Conservation (phyloP, 2,329 filamentous ascomycete species). For the Ceratocystis cubensis region DNA sequence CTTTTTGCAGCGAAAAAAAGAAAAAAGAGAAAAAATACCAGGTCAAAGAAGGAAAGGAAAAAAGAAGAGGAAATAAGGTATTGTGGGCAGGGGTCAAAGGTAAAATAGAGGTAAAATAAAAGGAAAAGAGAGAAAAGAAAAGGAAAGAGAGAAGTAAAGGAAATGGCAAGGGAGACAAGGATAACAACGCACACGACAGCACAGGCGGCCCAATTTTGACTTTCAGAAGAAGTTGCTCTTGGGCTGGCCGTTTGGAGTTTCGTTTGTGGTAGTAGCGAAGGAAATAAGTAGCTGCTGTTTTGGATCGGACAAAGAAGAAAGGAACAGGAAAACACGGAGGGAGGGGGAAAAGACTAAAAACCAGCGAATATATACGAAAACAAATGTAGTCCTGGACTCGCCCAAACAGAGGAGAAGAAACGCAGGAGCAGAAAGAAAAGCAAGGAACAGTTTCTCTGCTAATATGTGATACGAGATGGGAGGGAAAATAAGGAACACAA, state of each 20-base stretch:
- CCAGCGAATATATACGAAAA: too few species aligned
- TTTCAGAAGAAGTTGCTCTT: neutral
- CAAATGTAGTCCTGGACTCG: neutral
- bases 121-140: neutral
- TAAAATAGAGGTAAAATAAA: constrained; percentile 6
- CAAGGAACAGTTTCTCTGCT: neutral
- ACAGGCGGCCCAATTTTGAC: neutral
- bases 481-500: neutral
- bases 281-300: neutral
- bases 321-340: neutral
- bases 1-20: neutral
- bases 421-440: neutral
- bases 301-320: neutral
- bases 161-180: neutral
- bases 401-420: neutral
- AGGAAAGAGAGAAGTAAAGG: neutral
- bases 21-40: neutral
- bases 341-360: neutral
- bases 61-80: neutral
- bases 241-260: neutral
- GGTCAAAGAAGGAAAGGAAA: neutral
- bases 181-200: neutral
- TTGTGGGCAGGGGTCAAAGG: neutral
- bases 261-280: constrained; percentile 5
- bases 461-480: constrained; percentile 9